Base-by-base conservation (phyloP, 768 basidiomycete genomes). In the Naganishia vishniacii region DNA sequence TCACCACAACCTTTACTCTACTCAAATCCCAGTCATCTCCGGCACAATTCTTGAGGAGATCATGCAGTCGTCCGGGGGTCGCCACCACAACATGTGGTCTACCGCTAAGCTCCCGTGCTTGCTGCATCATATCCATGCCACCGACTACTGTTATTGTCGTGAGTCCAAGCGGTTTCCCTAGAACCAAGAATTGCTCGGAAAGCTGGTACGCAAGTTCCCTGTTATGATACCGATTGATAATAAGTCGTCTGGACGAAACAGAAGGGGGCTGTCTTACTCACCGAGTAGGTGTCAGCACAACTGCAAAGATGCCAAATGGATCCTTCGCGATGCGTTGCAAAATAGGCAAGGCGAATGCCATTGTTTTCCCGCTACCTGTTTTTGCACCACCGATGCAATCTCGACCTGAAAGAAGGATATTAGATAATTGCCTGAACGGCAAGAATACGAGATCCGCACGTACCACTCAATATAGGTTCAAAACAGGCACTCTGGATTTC, bases 181-280 rank as follows among this genome's bases (percentile, higher is more conserved):
- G 82, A 5, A 92, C 92, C 1, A 86, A 84, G 75, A 98, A 97
- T 75, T 99, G 95, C 67, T 97, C 94, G 1, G 92, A 84, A 53
- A 99, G 91, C 73, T 99, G 95, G 73, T 97, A 97, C 0, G 95
- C 95, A 20, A 99, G 81, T 73, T 99, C 95, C 68, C 94, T 97
- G 69, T 18, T 49, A 15, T 61, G n/a, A 62, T 9, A 13, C 18
- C 15, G 41, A 42, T 3, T 20, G 16, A 31, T 45, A 3, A 34
- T 62, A 12, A 64, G 48, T 56, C 11, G 46, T 25, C n/a, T 8
- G 18, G 26, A 15, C 13, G 34, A 11, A 6, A 32, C 48, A 29
- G n/a, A 34, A 60, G 20, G 70, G 18, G n/a, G 18, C 34, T 16
- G 34, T 37, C 26, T 13, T 16, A 68, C 82, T 56, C 70, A 93